These are phyloP conservation scores for Hypocreales sp. DNA, from an alignment of 2,329 filamentous ascomycete genomes.

Conservation along the genomic window DNA sequence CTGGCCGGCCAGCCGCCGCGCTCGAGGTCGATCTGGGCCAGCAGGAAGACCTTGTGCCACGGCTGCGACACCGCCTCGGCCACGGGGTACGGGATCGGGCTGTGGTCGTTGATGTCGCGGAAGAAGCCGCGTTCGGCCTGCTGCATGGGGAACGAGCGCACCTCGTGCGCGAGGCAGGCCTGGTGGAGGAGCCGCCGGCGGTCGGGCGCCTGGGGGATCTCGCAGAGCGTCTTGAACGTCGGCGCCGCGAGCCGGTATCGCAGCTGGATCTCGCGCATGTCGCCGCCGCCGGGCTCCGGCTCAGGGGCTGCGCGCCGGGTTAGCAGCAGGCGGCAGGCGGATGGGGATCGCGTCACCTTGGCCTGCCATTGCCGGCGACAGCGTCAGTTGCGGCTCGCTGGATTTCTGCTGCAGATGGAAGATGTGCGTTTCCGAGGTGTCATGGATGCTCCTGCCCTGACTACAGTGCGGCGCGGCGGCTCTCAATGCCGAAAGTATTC, in stretches of 20 bases:
- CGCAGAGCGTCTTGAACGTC: constrained; percentile 15
- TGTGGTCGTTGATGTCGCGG: constrained; percentile 21
- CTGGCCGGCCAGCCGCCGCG: constrained; percentile 43
- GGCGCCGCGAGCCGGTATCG: constrained; percentile 17
- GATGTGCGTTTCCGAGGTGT: too few species aligned
- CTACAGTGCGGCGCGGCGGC: too few species aligned
- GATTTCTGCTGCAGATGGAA: too few species aligned
- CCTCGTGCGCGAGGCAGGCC: constrained; percentile 22
- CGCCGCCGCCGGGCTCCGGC: background rate
- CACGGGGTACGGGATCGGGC: constrained; percentile 21
- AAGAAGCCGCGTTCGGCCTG: constrained; percentile 20
- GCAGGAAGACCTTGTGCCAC: constrained; percentile 60
- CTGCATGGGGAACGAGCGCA: constrained; percentile 20
- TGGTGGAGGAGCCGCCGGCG: constrained; percentile 19
- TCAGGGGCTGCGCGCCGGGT: background rate
- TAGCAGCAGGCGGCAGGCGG: too few species aligned
- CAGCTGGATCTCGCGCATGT: constrained; percentile 13
- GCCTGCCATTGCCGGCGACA: too few species aligned
- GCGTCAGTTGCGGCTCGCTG: too few species aligned
- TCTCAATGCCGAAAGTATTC: too few species aligned
- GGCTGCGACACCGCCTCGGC: constrained; percentile 32
- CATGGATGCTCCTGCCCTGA: too few species aligned
- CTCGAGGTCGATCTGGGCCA: constrained; percentile 58
- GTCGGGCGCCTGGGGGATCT: constrained; percentile 11
- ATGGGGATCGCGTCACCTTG: too few species aligned